These are phyloP conservation scores for Athelia psychrophila DNA, from an alignment of 1,284 basidiomycete species.

Conservation along the genomic window DNA sequence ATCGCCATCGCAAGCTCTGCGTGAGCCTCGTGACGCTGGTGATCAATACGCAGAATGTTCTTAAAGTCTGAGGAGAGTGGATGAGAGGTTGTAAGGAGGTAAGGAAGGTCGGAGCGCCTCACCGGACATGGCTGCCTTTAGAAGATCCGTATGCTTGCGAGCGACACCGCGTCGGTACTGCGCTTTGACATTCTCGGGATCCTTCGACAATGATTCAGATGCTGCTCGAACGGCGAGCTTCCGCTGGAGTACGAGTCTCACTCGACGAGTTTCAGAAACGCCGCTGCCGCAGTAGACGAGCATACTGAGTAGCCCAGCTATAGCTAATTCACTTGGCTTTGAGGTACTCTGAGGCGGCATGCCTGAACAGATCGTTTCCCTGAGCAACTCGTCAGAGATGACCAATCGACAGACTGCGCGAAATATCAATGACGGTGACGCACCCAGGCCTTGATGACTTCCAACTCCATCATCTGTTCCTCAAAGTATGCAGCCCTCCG, in stretches of 20 bases:
- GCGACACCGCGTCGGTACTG: constrained; percentile 41
- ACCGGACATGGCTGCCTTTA: constrained; percentile 37
- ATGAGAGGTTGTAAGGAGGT: neutral
- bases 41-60: constrained; percentile 31
- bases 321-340: too few relatives aligned
- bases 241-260: constrained; percentile 17
- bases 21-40: constrained; percentile 24
- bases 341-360: neutral
- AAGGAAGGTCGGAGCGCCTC: constrained; percentile 2
- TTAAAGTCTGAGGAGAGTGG: constrained; percentile 32
- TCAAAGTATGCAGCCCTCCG: too few relatives aligned
- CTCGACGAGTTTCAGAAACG: constrained; percentile 38
- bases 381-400: neutral
- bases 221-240: constrained; percentile 39
- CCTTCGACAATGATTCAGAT: constrained; percentile 34
- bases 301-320: constrained; percentile 24
- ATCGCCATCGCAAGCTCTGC: constrained; percentile 19
- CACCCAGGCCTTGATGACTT: too few relatives aligned
- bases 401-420: too few relatives aligned
- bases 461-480: too few relatives aligned
- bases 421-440: too few relatives aligned
- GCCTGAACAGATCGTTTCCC: neutral
- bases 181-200: constrained; percentile 40
- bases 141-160: constrained; percentile 31
- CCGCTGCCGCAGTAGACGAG: constrained; percentile 37